Conservation (phyloP, 768 basidiomycete genomes). For the Amanita brunnescens region DNA sequence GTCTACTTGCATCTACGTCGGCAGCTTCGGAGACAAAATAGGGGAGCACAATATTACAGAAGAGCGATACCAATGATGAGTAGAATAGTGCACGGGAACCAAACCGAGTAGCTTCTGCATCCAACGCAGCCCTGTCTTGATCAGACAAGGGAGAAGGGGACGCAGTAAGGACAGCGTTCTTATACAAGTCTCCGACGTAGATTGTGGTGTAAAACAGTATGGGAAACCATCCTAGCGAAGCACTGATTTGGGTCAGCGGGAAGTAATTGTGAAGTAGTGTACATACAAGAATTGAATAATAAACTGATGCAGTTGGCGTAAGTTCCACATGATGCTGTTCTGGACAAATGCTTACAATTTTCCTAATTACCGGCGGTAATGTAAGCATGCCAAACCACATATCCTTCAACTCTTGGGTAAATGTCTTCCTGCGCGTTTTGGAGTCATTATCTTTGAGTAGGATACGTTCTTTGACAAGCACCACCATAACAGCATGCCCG, state of each 20-base stretch:
- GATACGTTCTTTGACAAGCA: conserved; percentile 64
- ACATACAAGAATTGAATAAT: conserved; percentile 71
- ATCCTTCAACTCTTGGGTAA: conserved; percentile 40
- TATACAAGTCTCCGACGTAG: conserved; percentile 86
- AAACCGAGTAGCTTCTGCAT: conserved; percentile 69
- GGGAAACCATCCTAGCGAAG: conserved; percentile 91
- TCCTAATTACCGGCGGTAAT: conserved; percentile 66
- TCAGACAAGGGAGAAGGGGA: conserved; percentile 20
- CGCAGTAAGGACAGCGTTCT: conserved; percentile 21
- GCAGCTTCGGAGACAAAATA: conserved; percentile 39
- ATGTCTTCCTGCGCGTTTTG: conserved; percentile 22
- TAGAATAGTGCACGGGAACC: conserved; percentile 81
- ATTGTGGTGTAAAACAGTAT: conserved; percentile 81
- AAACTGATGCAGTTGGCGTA: conserved; percentile 35
- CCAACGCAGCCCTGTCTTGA: conserved; percentile 27
- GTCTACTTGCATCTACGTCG: neutral
- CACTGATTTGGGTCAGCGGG: conserved; percentile 29
- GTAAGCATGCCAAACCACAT: conserved; percentile 66
- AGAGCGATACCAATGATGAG: conserved; percentile 61
- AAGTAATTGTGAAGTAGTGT: neutral
- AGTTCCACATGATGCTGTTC: neutral
- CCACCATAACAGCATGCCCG: conserved; percentile 56
- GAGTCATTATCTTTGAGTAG: conserved; percentile 31
- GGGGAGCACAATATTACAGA: conserved; percentile 63
- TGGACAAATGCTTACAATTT: conserved; percentile 51